Percentiles rank a stretch among this genome's conserved stretches.
These are phyloP conservation scores for Myxozyma neglecta DNA, from an alignment of 805 yeast species.

Conservation along the genomic window DNA sequence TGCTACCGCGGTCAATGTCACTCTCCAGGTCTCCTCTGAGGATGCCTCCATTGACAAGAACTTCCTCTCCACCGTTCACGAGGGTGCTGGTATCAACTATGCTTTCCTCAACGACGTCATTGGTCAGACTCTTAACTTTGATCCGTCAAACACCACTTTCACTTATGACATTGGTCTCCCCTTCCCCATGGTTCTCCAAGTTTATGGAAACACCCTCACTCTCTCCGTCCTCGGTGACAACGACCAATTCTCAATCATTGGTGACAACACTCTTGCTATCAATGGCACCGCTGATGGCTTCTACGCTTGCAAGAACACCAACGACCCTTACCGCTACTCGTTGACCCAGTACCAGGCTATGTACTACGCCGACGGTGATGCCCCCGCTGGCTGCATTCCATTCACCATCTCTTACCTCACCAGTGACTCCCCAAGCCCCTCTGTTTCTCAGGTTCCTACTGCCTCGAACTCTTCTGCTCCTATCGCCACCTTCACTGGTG, in stretches of 20 bases:
- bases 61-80: conserved; percentile 42
- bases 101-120: conserved; percentile 36
- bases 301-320: conserved; percentile 48
- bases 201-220: conserved; percentile 27
- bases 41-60: conserved; percentile 38
- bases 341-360: conserved; percentile 37
- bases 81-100: conserved; percentile 51
- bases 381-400: conserved; percentile 37
- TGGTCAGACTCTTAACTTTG: conserved; percentile 32
- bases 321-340: conserved; percentile 49
- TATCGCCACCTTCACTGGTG: conserved; percentile 31
- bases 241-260: conserved; percentile 12
- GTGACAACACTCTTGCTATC: conserved; percentile 37
- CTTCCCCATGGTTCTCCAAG: conserved; percentile 1
- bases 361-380: conserved; percentile 32
- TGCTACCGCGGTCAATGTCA: conserved; percentile 6
- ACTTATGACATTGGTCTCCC: not conserved
- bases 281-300: conserved; percentile 42
- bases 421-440: not conserved
- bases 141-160: not conserved
- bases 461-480: conserved; percentile 4
- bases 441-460: not conserved
- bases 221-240: conserved; percentile 22
- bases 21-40: conserved; percentile 21
- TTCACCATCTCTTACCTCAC: conserved; percentile 22